Evolutionary conservation across 2,329 filamentous ascomycete genomes (phyloP), one percentile per base, ranked within the genome.

Genomic region (Juglanconis oblonga): DNA sequence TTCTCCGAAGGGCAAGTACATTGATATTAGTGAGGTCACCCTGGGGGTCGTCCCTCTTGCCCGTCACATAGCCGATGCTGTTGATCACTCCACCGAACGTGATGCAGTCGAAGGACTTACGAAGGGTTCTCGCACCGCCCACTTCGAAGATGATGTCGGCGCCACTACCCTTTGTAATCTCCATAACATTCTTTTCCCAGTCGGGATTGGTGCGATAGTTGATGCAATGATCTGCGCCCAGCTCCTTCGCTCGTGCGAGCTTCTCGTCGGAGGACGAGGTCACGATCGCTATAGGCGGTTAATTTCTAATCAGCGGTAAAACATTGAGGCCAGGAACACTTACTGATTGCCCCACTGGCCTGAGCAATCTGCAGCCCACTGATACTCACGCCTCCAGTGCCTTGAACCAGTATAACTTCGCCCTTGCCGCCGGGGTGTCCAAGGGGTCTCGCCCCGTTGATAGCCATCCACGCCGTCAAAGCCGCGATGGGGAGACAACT

Each of bases 381-480:
- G 40, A 85, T 71, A 11, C 78, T 70, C 5, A 85, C 81, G 3
- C 80, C 82, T 2, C 82, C 81, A 0, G 81, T 86, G 3, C 83
- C 83, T 65, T 84, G 82, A 4, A 84, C 69, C 13, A 85, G 68
- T 5, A 84, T 77, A 1, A 74, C 74, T 63, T 79, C 74, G 4
- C 74, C 75, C 54, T 70, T 65, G 0, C 80, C 81, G 1, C 79
- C 77, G 4, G 78, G 76, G 55, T 82, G 72, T 0, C 82, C 83
- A 0, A 83, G 67, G 0, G 83, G 81, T 32, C 81, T 75, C 74
- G 85, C 81, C 50, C 82, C 81, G 70, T 88, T 87, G 65, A 89
- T 76, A 8, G 82, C 77, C 82, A 85, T 87, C 85, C 84, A 88
- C 0, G 86, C 86, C 2, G 87, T 88, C 35, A 88, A 77, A 1